These are phyloP conservation scores for Panaeolus papilionaceus DNA, from an alignment of 768 basidiomycete genomes.

Conservation along the genomic window DNA sequence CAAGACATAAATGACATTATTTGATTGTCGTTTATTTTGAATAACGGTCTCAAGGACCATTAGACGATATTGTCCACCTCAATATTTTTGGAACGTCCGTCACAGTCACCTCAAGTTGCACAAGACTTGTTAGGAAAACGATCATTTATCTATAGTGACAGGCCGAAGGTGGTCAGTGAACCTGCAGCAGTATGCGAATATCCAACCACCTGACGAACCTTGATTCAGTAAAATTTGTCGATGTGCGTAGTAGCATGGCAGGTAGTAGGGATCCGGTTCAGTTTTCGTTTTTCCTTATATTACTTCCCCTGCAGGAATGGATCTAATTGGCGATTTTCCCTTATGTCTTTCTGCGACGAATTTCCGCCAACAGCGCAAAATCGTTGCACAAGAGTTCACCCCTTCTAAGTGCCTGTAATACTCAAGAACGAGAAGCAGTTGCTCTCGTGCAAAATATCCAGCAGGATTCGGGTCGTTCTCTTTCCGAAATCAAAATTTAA, in stretches of 20 bases:
- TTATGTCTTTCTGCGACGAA: constrained; percentile 39
- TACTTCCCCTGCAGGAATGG: constrained; percentile 29
- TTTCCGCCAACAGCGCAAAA: constrained; percentile 46
- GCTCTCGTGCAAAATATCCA: constrained; percentile 30
- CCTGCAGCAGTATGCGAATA: too few relatives aligned
- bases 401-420: constrained; percentile 24
- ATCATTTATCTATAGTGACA: constrained; percentile 49
- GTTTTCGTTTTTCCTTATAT: background rate
- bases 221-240: background rate
- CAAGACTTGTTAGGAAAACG: constrained; percentile 44
- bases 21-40: constrained; percentile 37
- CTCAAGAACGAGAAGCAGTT: constrained; percentile 27
- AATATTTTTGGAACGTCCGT: background rate
- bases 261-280: too few relatives aligned
- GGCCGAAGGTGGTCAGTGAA: constrained; percentile 32
- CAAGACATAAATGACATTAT: constrained; percentile 56
- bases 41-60: too few relatives aligned
- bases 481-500: constrained; percentile 33
- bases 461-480: constrained; percentile 31
- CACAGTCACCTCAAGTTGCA: constrained; percentile 28
- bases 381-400: constrained; percentile 42
- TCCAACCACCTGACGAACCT: too few relatives aligned
- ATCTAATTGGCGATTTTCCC: constrained; percentile 41
- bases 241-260: background rate
- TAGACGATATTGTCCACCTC: background rate